A percentile compares a stretch with the other conserved stretches of the same genome.
Conservation (phyloP, 225 moss, liverwort and hornwort species). For the Anthoceros angustus region DNA sequence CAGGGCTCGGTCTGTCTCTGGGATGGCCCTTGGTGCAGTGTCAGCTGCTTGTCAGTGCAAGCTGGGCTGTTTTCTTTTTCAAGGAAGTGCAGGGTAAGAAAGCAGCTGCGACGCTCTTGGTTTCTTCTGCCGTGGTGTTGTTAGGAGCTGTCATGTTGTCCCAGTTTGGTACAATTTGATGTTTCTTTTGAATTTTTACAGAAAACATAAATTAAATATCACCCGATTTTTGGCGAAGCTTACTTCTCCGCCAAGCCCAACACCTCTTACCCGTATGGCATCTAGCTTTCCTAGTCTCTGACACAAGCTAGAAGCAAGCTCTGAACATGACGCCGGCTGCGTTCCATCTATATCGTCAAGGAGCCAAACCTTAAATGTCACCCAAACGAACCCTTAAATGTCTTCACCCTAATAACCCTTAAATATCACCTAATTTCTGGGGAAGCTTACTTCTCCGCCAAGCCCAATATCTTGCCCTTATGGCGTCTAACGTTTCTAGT, state of each 20-base stretch:
- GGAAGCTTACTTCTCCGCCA: slow-evolving; percentile 56
- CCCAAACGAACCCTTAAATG: too few relatives aligned
- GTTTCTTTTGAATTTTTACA: too few relatives aligned
- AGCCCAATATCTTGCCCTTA: slow-evolving; percentile 62
- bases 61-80: slow-evolving; percentile 34
- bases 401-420: too few relatives aligned
- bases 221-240: slow-evolving; percentile 13
- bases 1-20: slow-evolving; percentile 25
- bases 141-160: slow-evolving; percentile 21
- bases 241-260: slow-evolving; percentile 71
- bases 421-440: not conserved
- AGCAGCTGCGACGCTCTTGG: slow-evolving; percentile 11
- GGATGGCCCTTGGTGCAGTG: slow-evolving; percentile 45
- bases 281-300: slow-evolving; percentile 46
- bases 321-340: slow-evolving; percentile 17
- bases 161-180: slow-evolving; percentile 15
- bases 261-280: slow-evolving; percentile 40
- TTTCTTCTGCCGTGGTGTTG: slow-evolving; percentile 20
- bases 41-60: slow-evolving; percentile 28
- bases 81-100: slow-evolving; percentile 21
- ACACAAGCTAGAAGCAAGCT: slow-evolving; percentile 54
- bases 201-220: too few relatives aligned
- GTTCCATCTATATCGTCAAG: slow-evolving; percentile 24
- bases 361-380: not conserved
- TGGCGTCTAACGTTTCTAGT: slow-evolving; percentile 51